Evolutionary conservation across 31 red algal genomes (phyloP).

Genomic region (Odonthalia washingtoniensis): DNA sequence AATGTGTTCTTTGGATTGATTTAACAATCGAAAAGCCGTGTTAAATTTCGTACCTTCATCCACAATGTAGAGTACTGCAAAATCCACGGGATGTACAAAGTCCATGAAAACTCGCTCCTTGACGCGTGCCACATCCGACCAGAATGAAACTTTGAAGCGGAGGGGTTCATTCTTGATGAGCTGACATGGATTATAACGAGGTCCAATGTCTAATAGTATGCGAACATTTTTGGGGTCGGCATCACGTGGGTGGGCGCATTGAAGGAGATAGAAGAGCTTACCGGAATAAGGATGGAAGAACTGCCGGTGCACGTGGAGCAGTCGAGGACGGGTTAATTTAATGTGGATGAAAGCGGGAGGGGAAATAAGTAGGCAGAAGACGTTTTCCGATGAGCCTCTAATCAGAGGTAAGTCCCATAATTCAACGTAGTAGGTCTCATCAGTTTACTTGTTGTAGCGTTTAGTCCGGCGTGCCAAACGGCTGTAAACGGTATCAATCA

Average conservation of each 20-base stretch:
- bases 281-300: conserved; percentile 24
- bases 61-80: not conserved
- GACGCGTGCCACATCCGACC: not conserved
- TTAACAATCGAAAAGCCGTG: no score
- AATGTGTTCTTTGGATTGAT: no score
- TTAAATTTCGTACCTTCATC: no score
- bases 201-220: not conserved
- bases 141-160: not conserved
- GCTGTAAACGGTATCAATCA: no score
- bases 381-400: no score
- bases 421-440: no score
- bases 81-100: conserved; percentile 8
- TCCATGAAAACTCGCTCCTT: conserved; percentile 30
- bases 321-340: no score
- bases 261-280: conserved; percentile 12
- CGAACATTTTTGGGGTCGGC: conserved; percentile 8
- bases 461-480: no score
- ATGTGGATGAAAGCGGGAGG: no score
- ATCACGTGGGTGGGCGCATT: not conserved
- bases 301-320: conserved; percentile 12
- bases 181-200: conserved; percentile 25
- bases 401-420: no score
- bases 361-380: no score
- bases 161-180: not conserved
- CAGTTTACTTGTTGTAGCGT: no score